These are phyloP conservation scores for Casuarina glauca DNA, from an alignment of 306 rosid species.

Conservation along the genomic window DNA sequence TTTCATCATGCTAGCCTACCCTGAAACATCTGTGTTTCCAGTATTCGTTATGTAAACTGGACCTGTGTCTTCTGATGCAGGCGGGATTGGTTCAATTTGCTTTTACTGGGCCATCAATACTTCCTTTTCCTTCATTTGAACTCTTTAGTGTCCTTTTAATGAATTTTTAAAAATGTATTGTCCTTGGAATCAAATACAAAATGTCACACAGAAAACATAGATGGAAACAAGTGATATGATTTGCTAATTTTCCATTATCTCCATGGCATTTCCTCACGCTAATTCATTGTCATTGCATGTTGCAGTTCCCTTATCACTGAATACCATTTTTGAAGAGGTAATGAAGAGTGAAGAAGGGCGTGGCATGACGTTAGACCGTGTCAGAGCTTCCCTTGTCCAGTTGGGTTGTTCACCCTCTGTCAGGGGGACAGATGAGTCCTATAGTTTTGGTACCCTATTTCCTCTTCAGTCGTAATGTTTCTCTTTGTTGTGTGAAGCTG, in stretches of 20 bases:
- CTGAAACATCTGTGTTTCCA: not conserved
- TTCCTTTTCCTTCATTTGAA: not conserved
- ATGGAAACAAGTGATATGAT: constrained; percentile 4
- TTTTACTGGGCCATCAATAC: not conserved
- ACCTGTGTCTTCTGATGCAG: not conserved
- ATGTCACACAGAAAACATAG: not conserved
- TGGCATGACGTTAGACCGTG: constrained; percentile 63
- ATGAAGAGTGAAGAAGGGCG: constrained; percentile 70
- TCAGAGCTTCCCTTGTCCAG: constrained; percentile 59
- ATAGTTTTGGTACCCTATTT: constrained; percentile 51
- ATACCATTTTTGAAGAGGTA: constrained; percentile 66
- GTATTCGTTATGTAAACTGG: not conserved
- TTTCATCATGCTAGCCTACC: not conserved
- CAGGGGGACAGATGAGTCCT: constrained; percentile 45
- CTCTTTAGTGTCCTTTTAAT: not conserved
- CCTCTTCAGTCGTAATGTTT: constrained; percentile 18
- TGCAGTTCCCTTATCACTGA: constrained; percentile 68
- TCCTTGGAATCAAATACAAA: not conserved
- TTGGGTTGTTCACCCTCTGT: constrained; percentile 51
- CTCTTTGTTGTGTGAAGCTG: constrained; percentile 3
- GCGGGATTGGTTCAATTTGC: too few relatives aligned
- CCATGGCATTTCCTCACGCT: constrained; percentile 5
- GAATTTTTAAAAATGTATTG: not conserved
- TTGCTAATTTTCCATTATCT: not conserved
- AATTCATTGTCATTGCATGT: constrained; percentile 27